Conservation (phyloP, 768 basidiomycete species). For the Psilocybe azurescens region DNA sequence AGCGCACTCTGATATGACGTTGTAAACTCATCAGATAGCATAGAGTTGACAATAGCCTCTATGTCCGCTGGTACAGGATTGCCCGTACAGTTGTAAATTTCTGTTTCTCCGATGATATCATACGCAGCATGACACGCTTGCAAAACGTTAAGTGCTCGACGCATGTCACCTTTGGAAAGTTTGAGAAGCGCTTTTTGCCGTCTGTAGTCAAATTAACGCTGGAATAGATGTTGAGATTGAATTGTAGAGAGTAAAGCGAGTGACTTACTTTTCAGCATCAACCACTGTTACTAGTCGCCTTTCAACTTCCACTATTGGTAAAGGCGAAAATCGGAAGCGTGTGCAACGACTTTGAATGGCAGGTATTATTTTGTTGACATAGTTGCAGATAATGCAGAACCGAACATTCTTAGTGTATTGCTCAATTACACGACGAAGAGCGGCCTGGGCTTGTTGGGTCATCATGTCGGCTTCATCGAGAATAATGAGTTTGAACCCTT, state of each 20-base stretch:
- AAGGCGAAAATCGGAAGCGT: slow-evolving; percentile 93
- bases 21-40: slow-evolving; percentile 96
- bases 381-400: slow-evolving; percentile 99
- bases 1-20: slow-evolving; percentile 81
- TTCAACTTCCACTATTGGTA: slow-evolving; percentile 86
- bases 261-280: slow-evolving; percentile 78
- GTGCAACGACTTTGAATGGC: slow-evolving; percentile 99
- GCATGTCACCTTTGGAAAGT: slow-evolving; percentile 97
- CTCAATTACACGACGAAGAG: slow-evolving; percentile 95
- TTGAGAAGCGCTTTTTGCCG: slow-evolving; percentile 90
- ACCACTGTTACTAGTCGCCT: slow-evolving; percentile 80
- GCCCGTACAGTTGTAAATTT: slow-evolving; percentile 96
- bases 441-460: slow-evolving; percentile 97
- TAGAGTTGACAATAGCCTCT: slow-evolving; percentile 89
- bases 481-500: slow-evolving; percentile 97
- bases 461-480: slow-evolving; percentile 99
- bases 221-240: background rate
- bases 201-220: slow-evolving; percentile 89
- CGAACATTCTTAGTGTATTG: slow-evolving; percentile 98
- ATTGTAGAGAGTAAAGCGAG: background rate
- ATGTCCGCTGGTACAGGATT: slow-evolving; percentile 96
- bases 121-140: slow-evolving; percentile 99
- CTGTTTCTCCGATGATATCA: slow-evolving; percentile 83
- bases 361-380: slow-evolving; percentile 98
- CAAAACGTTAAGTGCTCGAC: slow-evolving; percentile 92